phyloP scores from a whole-genome alignment of 2,329 filamentous ascomycete genomes.

The Ophiognomonia clavigignenti-juglandacearum region DNA sequence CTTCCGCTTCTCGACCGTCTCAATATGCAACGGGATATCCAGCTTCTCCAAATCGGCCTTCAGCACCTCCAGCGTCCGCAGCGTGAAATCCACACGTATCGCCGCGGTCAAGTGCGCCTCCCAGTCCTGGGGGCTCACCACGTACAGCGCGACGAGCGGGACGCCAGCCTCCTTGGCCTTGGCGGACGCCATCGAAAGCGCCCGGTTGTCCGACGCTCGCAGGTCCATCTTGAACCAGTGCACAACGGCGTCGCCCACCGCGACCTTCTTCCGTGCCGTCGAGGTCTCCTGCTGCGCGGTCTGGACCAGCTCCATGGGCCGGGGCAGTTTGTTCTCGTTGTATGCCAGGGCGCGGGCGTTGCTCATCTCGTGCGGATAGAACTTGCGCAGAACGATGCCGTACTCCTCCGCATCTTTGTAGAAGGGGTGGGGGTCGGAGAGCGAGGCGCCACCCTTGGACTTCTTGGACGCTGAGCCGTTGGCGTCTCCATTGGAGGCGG shows the following conservation, averaged over 20 bases:
- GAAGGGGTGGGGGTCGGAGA: conserved; percentile 38
- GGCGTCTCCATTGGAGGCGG: background rate
- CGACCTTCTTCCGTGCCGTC: conserved; percentile 43
- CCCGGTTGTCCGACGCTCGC: conserved; percentile 68
- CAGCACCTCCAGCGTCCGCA: conserved; percentile 65
- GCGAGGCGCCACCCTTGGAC: conserved; percentile 2
- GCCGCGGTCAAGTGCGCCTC: conserved; percentile 73
- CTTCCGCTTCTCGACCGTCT: conserved; percentile 63
- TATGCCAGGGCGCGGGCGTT: conserved; percentile 74
- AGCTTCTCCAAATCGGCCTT: conserved; percentile 62
- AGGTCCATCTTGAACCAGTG: conserved; percentile 92
- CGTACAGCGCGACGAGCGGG: conserved; percentile 71
- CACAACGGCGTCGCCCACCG: conserved; percentile 59
- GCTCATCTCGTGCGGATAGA: conserved; percentile 83
- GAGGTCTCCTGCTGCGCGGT: conserved; percentile 58
- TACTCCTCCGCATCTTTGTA: conserved; percentile 43
- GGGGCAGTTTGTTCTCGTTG: conserved; percentile 60
- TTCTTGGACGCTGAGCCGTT: conserved; percentile 9
- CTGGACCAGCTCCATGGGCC: conserved; percentile 67
- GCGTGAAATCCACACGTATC: conserved; percentile 71
- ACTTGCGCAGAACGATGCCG: conserved; percentile 66
- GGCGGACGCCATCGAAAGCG: conserved; percentile 60
- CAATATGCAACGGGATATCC: conserved; percentile 73
- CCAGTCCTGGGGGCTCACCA: conserved; percentile 79
- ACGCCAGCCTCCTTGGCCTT: conserved; percentile 36